Evolutionary conservation across 2,329 filamentous ascomycete species (phyloP).

Genomic region (Calonectria pseudoreteaudii): DNA sequence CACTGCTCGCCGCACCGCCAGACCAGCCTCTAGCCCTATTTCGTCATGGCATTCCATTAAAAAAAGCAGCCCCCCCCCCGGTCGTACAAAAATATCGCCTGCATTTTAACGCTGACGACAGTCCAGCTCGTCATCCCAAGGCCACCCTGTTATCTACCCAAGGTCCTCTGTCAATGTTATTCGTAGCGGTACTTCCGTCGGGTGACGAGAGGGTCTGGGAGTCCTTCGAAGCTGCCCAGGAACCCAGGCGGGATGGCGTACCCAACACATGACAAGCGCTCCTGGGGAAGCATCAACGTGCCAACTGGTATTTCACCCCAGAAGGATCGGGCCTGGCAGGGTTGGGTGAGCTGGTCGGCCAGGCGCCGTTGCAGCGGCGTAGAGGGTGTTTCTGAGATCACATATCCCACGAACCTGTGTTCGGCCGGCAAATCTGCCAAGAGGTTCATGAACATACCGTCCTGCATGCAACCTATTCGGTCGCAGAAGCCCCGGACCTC

Average conservation of each 20-base stretch:
- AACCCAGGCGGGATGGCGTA: neutral
- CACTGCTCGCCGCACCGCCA: constrained; percentile 35
- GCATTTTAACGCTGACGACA: constrained; percentile 2
- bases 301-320: constrained; percentile 22
- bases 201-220: neutral
- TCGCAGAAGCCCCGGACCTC: constrained; percentile 29
- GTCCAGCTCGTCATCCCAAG: constrained; percentile 10
- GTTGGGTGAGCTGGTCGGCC: neutral
- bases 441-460: constrained; percentile 4
- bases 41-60: constrained; percentile 36
- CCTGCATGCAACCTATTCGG: constrained; percentile 32
- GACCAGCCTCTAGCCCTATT: constrained; percentile 3
- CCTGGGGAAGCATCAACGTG: constrained; percentile 2
- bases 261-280: neutral
- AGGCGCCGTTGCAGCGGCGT: neutral
- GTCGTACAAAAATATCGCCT: constrained; percentile 27
- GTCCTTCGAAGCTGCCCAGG: neutral
- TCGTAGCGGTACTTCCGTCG: neutral
- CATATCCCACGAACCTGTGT: neutral
- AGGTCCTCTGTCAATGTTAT: neutral
- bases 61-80: constrained; percentile 29
- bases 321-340: constrained; percentile 6
- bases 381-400: neutral
- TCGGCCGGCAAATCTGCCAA: neutral
- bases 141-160: neutral